Percentiles rank a stretch among this genome's conserved stretches.
Evolutionary conservation across 192 early-diverging fungal species (phyloP).

Genomic region (Umbelopsis ramanniana): DNA sequence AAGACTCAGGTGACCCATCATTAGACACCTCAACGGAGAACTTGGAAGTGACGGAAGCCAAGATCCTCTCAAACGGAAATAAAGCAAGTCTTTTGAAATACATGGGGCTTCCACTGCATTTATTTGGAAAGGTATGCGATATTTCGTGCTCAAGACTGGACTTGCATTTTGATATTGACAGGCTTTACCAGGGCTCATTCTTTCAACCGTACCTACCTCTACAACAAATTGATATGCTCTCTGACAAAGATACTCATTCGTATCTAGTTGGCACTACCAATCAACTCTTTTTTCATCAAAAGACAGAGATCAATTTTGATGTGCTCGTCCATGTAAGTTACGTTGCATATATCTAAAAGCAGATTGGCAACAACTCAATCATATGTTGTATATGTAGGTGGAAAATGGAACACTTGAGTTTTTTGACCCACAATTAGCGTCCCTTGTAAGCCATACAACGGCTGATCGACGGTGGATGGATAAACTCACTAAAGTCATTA

Average conservation of each 20-base stretch:
- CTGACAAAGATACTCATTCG: conserved; percentile 62
- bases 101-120: conserved; percentile 61
- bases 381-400: conserved; percentile 42
- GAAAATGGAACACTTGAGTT: conserved; percentile 77
- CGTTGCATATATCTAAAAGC: neutral
- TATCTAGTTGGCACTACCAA: conserved; percentile 83
- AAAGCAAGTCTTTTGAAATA: conserved; percentile 53
- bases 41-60: conserved; percentile 26
- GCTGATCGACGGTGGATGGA: conserved; percentile 83
- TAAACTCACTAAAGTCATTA: conserved; percentile 70
- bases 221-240: conserved; percentile 82
- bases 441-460: conserved; percentile 59
- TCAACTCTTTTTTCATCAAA: conserved; percentile 78
- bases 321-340: conserved; percentile 72
- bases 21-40: conserved; percentile 40
- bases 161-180: neutral
- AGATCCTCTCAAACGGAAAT: conserved; percentile 41
- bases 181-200: conserved; percentile 60
- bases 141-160: neutral
- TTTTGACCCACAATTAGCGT: conserved; percentile 60
- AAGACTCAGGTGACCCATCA: conserved; percentile 53
- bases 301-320: conserved; percentile 66
- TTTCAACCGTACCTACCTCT: conserved; percentile 85
- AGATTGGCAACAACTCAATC: neutral
- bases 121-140: conserved; percentile 60